A percentile compares a stretch with the other conserved stretches of the same genome.
Evolutionary conservation across 257 asterid genomes (phyloP).

Genomic region (Lycium ferocissimum): DNA sequence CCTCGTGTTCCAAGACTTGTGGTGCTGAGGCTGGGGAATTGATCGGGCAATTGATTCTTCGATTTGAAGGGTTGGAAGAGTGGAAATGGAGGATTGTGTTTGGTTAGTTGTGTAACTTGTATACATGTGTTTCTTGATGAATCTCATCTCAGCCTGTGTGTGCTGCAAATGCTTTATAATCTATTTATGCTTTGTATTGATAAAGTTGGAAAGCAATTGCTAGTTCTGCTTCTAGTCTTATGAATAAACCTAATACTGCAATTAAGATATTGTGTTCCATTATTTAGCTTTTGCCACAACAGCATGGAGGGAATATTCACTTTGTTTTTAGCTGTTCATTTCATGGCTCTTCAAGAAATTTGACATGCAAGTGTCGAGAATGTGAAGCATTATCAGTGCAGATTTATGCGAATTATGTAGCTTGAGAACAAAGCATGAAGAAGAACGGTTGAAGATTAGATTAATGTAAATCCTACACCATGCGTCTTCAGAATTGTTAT

Average conservation of each 20-base stretch:
- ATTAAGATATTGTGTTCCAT: background rate
- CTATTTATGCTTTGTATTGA: background rate
- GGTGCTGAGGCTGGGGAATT: background rate
- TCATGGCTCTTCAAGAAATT: background rate
- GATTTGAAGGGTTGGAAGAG: background rate
- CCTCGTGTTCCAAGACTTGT: no score
- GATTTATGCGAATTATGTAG: background rate
- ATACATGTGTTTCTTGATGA: conserved; percentile 5
- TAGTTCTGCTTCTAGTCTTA: background rate
- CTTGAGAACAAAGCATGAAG: background rate
- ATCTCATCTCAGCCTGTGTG: conserved; percentile 19
- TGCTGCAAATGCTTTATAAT: conserved; percentile 7
- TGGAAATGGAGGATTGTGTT: background rate
- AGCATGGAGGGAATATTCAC: background rate
- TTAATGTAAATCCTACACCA: no score
- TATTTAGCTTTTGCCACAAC: background rate
- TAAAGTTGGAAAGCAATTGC: conserved; percentile 27
- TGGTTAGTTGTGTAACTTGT: conserved; percentile 19
- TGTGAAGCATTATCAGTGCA: background rate
- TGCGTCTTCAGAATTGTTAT: no score
- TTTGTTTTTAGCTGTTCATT: background rate
- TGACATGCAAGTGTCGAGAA: no score
- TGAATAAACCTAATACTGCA: conserved; percentile 9
- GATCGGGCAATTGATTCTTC: background rate
- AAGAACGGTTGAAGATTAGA: no score